Evolutionary conservation across 352 stramenopile species (phyloP), one percentile per base, ranked within the genome.

Genomic region (Pythium inflatum): DNA sequence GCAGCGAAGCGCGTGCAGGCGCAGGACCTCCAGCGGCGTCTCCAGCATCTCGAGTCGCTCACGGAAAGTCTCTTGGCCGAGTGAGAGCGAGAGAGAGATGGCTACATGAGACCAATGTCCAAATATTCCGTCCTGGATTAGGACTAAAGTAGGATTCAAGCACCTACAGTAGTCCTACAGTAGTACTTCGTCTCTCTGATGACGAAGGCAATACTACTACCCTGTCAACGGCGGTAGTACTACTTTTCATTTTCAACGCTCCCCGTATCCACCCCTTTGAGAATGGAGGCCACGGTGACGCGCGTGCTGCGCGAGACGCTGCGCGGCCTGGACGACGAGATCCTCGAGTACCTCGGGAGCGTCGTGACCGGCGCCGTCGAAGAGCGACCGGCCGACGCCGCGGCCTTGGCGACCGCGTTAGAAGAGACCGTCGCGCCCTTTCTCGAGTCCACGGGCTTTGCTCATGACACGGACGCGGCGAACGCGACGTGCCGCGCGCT

Each of bases 361-460:
- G 79, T 90, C 2, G 81, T 94, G 31, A 60, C 66, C 3, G 73
- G 78, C 59, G 75, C 85, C 36, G 60, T 88, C 33, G 81, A 89
- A 33, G 71, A 85, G 36, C 50, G 73, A 0, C 81, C 80, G 2
- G 55, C 54, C 11, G 73, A 78, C 45, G 71, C 65, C 9, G 68
- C 79, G 6, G 70, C 79, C 45, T 75, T 92, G 24, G 68, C 75
- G 27, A 43, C 69, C n/a, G 56, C 76, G 38, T 69, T 95, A 24
- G 54, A 74, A 16, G 80, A 89, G 62, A 89, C 68, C 63, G 77
- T 92, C n/a, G 80, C 84, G 62, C 87, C 85, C 12, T 95, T 95
- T 66, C 66, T 95, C 28, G 31, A 90, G 20, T 89, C 80, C 53
- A 78, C 80, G 38, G 77, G 70, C 41, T 87, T 87, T 53, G 66